Conservation (phyloP, 306 rosid genomes). For the Canavalia gladiata region DNA sequence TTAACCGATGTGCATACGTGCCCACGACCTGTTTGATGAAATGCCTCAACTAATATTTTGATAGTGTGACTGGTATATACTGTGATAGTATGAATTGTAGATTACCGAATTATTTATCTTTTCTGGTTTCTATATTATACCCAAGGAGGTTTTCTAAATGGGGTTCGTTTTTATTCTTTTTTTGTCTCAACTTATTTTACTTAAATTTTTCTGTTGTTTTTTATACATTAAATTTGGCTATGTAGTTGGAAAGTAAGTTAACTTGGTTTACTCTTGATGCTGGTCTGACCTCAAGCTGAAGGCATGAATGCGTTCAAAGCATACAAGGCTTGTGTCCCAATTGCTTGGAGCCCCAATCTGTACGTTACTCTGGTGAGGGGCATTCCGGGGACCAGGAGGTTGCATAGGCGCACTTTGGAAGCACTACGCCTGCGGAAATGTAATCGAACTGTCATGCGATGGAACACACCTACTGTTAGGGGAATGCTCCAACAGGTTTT, state of each 20-base stretch:
- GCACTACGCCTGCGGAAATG: conserved; percentile 84
- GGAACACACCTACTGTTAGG: conserved; percentile 91
- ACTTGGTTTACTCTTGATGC: conserved; percentile 35
- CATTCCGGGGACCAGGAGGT: conserved; percentile 92
- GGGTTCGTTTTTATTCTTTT: not conserved
- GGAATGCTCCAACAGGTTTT: conserved; percentile 95
- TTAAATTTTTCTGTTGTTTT: not conserved
- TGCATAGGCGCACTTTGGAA: conserved; percentile 88
- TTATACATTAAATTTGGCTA: not conserved
- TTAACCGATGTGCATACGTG: not conserved
- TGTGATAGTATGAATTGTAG: not conserved
- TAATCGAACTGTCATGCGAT: conserved; percentile 94
- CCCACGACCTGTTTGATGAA: not conserved
- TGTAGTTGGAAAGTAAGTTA: conserved; percentile 18
- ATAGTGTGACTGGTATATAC: too few species aligned
- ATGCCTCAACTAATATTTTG: not conserved
- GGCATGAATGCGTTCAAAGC: conserved; percentile 94
- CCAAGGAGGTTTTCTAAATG: not conserved
- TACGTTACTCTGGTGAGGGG: conserved; percentile 94
- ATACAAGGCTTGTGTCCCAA: conserved; percentile 82
- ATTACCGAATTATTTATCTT: not conserved
- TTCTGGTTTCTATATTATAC: not conserved
- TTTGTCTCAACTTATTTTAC: not conserved
- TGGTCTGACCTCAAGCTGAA: conserved; percentile 60
- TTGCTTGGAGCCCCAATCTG: conserved; percentile 85